Percentiles rank a stretch among this genome's conserved stretches.
phyloP scores from a whole-genome alignment of 192 early-diverging fungal genomes.

The Powellomyces hirtus region DNA sequence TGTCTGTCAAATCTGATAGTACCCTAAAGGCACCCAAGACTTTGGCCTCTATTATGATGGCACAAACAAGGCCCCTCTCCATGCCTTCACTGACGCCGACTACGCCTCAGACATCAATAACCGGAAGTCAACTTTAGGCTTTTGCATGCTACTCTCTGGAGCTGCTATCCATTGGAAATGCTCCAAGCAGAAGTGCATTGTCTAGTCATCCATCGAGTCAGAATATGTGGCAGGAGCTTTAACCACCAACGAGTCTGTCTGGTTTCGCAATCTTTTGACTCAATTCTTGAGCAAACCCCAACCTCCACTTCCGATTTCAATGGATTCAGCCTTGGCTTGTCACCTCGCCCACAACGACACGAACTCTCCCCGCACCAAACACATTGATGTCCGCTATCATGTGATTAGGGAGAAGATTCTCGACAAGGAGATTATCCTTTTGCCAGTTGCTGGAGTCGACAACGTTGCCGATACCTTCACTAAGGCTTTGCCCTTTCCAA shows the following conservation, averaged over 20 bases:
- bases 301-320: not conserved
- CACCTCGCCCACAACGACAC: conserved; percentile 11
- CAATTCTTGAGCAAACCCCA: not conserved
- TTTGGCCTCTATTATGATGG: not conserved
- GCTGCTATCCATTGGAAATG: conserved; percentile 24
- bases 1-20: not conserved
- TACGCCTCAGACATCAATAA: conserved; percentile 32
- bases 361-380: conserved; percentile 27
- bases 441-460: conserved; percentile 14
- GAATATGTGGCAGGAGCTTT: conserved; percentile 16
- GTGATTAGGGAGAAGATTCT: conserved; percentile 27
- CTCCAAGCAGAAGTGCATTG: conserved; percentile 11
- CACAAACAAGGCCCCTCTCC: not conserved
- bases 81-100: conserved; percentile 41
- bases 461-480: conserved; percentile 36
- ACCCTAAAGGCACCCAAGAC: not conserved
- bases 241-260: conserved; percentile 12
- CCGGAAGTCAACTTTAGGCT: conserved; percentile 31
- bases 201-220: conserved; percentile 30
- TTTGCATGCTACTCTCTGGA: too few relatives aligned
- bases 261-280: conserved; percentile 2
- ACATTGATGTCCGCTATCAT: conserved; percentile 34
- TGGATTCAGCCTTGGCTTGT: not conserved
- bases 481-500: conserved; percentile 18
- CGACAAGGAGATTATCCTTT: not conserved